These are phyloP conservation scores for Aegle marmelos DNA, from an alignment of 345 rosid species.

Conservation along the genomic window DNA sequence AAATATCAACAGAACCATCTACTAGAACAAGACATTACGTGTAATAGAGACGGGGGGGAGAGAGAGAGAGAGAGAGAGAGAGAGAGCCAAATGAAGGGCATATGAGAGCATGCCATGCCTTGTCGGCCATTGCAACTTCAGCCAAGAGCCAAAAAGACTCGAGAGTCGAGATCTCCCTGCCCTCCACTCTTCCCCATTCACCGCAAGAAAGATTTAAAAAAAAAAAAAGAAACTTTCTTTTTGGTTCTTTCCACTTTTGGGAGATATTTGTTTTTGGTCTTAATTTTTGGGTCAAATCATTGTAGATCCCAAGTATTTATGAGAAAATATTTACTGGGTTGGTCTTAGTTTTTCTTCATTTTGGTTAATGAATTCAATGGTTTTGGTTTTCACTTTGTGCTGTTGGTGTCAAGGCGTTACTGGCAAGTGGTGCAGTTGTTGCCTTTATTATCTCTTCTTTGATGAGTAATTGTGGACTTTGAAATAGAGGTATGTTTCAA, in stretches of 20 bases:
- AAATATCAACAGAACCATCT: not conserved
- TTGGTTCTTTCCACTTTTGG: conserved; percentile 20
- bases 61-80: no score
- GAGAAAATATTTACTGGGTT: conserved; percentile 27
- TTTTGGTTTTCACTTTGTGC: conserved; percentile 7
- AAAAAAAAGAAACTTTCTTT: not conserved
- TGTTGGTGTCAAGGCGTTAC: conserved; percentile 25
- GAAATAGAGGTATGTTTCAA: conserved; percentile 21
- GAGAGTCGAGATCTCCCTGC: conserved; percentile 11
- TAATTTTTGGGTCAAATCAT: conserved; percentile 10
- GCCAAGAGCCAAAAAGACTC: conserved; percentile 3
- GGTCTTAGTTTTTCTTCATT: conserved; percentile 8
- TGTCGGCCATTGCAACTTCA: conserved; percentile 55
- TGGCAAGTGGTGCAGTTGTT: conserved; percentile 25
- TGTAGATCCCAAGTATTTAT: conserved; percentile 26
- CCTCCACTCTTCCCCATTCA: conserved; percentile 28
- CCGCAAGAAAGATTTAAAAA: conserved; percentile 10
- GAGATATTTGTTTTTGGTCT: not conserved
- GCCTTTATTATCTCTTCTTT: conserved; percentile 28
- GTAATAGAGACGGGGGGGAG: not conserved
- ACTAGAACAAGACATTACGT: not conserved
- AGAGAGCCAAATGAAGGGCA: not conserved
- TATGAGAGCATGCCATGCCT: conserved; percentile 49
- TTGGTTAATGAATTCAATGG: conserved; percentile 26
- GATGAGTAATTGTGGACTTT: conserved; percentile 27